phyloP scores from a whole-genome alignment of 495 filamentous ascomycete genomes.

The Neurospora sp. region DNA sequence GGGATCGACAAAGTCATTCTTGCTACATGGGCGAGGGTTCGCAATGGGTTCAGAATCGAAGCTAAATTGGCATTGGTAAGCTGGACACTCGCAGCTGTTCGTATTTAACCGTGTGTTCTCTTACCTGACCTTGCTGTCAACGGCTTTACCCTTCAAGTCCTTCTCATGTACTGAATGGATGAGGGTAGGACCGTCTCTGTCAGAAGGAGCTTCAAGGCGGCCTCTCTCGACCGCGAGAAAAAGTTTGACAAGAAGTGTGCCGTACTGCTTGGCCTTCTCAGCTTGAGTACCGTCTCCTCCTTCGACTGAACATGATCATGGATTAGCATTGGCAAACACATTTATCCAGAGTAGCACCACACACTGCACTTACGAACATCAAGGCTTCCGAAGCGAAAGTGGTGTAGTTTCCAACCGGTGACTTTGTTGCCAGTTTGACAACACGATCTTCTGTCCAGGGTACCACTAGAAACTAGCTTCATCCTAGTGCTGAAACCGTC shows the following conservation, averaged over 20 bases:
- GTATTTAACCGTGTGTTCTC: not conserved
- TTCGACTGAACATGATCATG: not conserved
- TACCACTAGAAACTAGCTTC: not conserved
- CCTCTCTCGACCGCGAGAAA: not conserved
- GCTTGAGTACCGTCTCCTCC: not conserved
- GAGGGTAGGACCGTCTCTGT: not conserved
- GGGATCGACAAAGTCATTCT: not conserved
- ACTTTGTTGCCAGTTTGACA: not conserved
- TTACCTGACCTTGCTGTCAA: slow-evolving; percentile 4
- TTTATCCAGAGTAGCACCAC: not conserved
- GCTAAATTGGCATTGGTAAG: not conserved
- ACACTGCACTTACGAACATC: not conserved
- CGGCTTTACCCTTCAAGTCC: slow-evolving; percentile 5
- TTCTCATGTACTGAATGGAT: not conserved
- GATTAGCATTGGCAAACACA: not conserved
- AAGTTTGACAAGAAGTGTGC: not conserved
- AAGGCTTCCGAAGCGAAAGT: not conserved
- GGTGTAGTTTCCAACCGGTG: not conserved
- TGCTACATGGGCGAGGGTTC: not conserved
- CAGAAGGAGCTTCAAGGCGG: not conserved
- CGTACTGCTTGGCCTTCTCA: not conserved
- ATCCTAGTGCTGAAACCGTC: not conserved
- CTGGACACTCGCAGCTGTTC: not conserved
- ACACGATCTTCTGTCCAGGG: not conserved
- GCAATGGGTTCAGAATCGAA: not conserved